Conservation (phyloP, 2,329 filamentous ascomycete species). For the Fusarium guadeloupense region DNA sequence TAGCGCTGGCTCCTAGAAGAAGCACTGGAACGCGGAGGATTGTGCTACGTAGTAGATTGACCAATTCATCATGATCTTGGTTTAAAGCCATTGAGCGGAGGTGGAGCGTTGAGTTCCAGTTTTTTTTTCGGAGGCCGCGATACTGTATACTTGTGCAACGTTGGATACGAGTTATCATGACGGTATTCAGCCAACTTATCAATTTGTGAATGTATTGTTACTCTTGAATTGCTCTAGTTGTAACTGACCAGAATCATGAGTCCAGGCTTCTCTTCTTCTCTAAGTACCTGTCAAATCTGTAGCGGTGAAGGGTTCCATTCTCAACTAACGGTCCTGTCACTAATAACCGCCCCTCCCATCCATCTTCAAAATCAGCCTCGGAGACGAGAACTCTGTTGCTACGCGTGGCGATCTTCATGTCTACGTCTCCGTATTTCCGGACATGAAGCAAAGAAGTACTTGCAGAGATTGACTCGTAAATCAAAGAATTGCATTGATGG, state of each 20-base stretch:
- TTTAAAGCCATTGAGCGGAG: background rate
- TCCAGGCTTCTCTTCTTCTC: no score
- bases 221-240: background rate
- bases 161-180: no score
- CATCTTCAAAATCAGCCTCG: background rate
- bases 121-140: slow-evolving; percentile 32
- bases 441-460: background rate
- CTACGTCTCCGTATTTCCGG: slow-evolving; percentile 6
- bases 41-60: no score
- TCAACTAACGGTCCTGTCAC: slow-evolving; percentile 2
- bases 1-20: slow-evolving; percentile 26
- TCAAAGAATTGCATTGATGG: background rate
- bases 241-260: background rate
- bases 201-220: no score
- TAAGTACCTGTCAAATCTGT: no score
- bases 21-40: slow-evolving; percentile 37
- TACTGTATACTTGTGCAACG: background rate
- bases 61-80: slow-evolving; percentile 20
- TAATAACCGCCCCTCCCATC: slow-evolving; percentile 24
- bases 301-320: slow-evolving; percentile 27
- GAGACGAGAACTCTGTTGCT: background rate
- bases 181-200: no score
- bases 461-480: background rate
- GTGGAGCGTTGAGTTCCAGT: slow-evolving; percentile 24
- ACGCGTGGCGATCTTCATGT: slow-evolving; percentile 16